Evolutionary conservation across 164 flowering plant species (phyloP), one percentile per base, ranked within the genome.

Genomic region (Stephania japonica): DNA sequence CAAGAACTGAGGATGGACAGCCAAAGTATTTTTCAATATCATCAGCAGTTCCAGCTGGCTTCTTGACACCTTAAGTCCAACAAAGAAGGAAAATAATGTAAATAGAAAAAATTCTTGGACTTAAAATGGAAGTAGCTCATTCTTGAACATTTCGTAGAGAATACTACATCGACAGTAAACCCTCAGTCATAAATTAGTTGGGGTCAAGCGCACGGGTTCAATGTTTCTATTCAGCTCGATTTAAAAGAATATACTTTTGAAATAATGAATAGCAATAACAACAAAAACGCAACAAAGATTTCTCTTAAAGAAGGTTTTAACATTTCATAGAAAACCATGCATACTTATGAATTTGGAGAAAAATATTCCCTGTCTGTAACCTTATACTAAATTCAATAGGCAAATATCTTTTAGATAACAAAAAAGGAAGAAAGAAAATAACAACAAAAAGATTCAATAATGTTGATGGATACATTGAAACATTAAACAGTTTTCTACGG

Each of bases 11-110:
- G n/a, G 97, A 79, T 67, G 79, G 69, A 81, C 92, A 94, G 23
- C 91, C 90, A 76, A 94, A 91, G 73, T 91, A 89, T 65, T 82
- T 86, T 79, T 94, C 97, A 69, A 92, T 83, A 67, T 94, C 97
- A 74, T 87, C 93, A 76, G 91, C 88, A 43, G 87, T 76, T 56
- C 97, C 98, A 70, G 90, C 94, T 5, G 98, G 97, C 81, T 94
- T 94, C 87, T 94, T 94, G 76, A 81, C 83, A 80, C 81, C 98
- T 93, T 63, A 14, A 70, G 21, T 25, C 62, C 6, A 41, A 63
- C 63, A 56, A 14, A 56, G 23, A 56, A 56, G 63, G 63, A 19
- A 47, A 19, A 56, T 56, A 16, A 56, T 56, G n/a, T 56, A 19
- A n/a, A 56, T 14, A 14, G n/a, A 0, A 56, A 50, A n/a, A 13